phyloP scores from a whole-genome alignment of 305 asterid species.

The Fraxinus dipetala region DNA sequence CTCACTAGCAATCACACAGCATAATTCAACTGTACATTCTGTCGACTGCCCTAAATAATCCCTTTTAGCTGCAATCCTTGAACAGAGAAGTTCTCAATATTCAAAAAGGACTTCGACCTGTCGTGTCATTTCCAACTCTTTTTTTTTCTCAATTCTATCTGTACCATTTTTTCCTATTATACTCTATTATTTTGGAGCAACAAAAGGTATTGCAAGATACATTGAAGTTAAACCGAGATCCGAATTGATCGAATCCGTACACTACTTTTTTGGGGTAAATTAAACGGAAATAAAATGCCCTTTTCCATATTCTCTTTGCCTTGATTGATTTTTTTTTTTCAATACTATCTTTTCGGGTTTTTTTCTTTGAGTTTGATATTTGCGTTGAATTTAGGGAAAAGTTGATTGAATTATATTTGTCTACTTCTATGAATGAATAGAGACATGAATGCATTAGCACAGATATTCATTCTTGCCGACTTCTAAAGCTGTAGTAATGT shows the following conservation, averaged over 20 bases:
- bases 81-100: constrained; percentile 13
- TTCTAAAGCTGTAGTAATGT: not conserved
- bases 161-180: not conserved
- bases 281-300: not conserved
- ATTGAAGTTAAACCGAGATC: not conserved
- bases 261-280: constrained; percentile 3
- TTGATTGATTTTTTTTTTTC: not conserved
- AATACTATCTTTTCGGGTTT: not conserved
- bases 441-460: not conserved
- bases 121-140: constrained; percentile 1
- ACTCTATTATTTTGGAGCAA: constrained; percentile 2
- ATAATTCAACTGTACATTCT: constrained; percentile 11
- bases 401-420: constrained; percentile 22
- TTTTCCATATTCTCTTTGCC: constrained; percentile 14
- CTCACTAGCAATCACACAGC: not conserved
- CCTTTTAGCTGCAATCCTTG: constrained; percentile 26
- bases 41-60: constrained; percentile 15
- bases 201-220: not conserved
- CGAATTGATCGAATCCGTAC: not conserved
- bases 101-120: constrained; percentile 8
- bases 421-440: not conserved
- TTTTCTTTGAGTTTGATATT: constrained; percentile 15
- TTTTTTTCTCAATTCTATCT: not conserved
- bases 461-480: not conserved
- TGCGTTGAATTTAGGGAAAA: constrained; percentile 53